phyloP scores from a whole-genome alignment of 179 eudicot genomes.

The Beta lomatogona region DNA sequence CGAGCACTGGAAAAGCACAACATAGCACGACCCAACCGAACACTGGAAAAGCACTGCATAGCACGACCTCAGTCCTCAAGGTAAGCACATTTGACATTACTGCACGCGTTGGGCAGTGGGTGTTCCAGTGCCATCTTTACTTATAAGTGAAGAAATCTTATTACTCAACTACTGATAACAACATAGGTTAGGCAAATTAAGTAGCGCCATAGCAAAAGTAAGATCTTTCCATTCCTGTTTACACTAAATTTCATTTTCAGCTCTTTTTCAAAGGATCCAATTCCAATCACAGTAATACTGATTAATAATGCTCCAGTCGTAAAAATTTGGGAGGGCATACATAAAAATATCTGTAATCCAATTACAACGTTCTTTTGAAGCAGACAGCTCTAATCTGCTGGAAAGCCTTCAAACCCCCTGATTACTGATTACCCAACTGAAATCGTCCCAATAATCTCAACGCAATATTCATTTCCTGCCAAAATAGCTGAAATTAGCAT shows the following conservation, averaged over 20 bases:
- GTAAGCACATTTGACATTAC: no score
- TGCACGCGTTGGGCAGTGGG: no score
- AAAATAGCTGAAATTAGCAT: constrained; percentile 30
- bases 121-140: background rate
- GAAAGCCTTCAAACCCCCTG: constrained; percentile 18
- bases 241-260: constrained; percentile 15
- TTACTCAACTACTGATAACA: no score
- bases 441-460: background rate
- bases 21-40: no score
- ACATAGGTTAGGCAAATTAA: background rate
- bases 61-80: no score
- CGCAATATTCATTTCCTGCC: constrained; percentile 22
- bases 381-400: constrained; percentile 20
- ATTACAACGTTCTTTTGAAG: constrained; percentile 9
- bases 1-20: no score
- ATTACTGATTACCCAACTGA: constrained; percentile 18
- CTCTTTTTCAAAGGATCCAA: constrained; percentile 13
- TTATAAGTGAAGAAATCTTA: no score
- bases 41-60: no score
- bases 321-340: constrained; percentile 11
- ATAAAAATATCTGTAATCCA: constrained; percentile 18
- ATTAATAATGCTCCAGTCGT: constrained; percentile 18
- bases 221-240: constrained; percentile 11
- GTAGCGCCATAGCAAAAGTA: constrained; percentile 1
- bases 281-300: constrained; percentile 17